Conservation (phyloP, 75 land plant genomes). For the Pinus albicaulis region DNA sequence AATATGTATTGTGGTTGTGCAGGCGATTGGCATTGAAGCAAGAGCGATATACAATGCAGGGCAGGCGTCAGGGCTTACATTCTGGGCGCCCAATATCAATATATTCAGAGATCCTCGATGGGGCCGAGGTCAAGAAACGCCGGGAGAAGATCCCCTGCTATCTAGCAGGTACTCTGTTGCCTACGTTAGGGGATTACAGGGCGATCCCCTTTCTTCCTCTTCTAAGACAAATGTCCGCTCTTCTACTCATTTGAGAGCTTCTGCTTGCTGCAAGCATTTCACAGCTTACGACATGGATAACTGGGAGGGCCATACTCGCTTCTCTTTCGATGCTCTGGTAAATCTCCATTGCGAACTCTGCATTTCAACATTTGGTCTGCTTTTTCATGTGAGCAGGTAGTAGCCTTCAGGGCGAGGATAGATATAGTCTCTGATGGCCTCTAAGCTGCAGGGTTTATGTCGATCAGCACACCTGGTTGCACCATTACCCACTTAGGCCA, state of each 20-base stretch:
- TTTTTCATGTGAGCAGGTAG: too few relatives aligned
- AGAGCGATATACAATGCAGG: constrained; percentile 87
- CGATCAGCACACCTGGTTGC: too few relatives aligned
- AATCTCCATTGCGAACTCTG: not conserved
- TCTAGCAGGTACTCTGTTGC: constrained; percentile 59
- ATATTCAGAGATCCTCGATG: constrained; percentile 96
- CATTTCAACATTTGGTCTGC: too few relatives aligned
- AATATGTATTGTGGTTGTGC: not conserved
- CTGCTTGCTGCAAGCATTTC: constrained; percentile 99
- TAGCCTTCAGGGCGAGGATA: too few relatives aligned
- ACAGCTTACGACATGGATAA: constrained; percentile 94
- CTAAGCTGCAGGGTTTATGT: too few relatives aligned
- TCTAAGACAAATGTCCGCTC: not conserved
- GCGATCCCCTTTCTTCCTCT: constrained; percentile 15
- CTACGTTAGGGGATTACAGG: constrained; percentile 87
- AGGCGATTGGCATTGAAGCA: constrained; percentile 73
- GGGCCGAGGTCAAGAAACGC: constrained; percentile 98
- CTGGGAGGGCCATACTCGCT: constrained; percentile 77
- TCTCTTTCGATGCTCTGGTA: constrained; percentile 74
- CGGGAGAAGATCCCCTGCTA: constrained; percentile 87
- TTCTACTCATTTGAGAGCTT: constrained; percentile 42
- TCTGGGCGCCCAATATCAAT: constrained; percentile 96
- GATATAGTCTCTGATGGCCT: too few relatives aligned
- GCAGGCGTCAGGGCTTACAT: constrained; percentile 77
- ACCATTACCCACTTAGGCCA: too few relatives aligned